phyloP scores from a whole-genome alignment of 768 basidiomycete genomes.

The Amanita polypyramis region DNA sequence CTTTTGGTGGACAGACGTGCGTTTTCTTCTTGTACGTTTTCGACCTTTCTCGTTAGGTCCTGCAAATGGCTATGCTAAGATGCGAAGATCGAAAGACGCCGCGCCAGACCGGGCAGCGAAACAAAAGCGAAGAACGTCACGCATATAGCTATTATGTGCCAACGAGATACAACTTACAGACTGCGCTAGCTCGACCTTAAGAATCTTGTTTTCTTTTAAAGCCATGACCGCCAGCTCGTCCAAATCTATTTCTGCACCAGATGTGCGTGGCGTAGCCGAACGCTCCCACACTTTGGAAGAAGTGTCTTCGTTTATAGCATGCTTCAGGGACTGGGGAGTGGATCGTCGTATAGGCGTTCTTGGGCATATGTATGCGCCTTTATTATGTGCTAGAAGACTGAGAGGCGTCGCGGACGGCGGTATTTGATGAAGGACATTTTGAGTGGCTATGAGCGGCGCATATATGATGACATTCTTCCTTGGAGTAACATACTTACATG shows the following conservation, averaged over 20 bases:
- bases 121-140: background rate
- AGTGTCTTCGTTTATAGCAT: background rate
- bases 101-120: background rate
- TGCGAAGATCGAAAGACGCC: background rate
- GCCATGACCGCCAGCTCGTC: conserved; percentile 1
- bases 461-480: background rate
- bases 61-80: conserved; percentile 1
- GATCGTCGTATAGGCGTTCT: background rate
- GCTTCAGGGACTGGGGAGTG: background rate
- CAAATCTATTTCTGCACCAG: background rate
- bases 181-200: conserved; percentile 1
- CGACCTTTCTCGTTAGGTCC: background rate
- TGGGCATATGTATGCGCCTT: conserved; percentile 2
- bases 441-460: background rate
- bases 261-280: background rate
- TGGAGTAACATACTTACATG: background rate
- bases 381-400: background rate
- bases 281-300: background rate
- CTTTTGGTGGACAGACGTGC: background rate
- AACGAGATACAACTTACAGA: background rate
- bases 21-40: background rate
- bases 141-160: background rate
- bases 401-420: background rate
- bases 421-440: background rate
- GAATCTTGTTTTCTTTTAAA: conserved; percentile 2